Conservation (phyloP, 768 basidiomycete species). For the Tricholoma sp. region DNA sequence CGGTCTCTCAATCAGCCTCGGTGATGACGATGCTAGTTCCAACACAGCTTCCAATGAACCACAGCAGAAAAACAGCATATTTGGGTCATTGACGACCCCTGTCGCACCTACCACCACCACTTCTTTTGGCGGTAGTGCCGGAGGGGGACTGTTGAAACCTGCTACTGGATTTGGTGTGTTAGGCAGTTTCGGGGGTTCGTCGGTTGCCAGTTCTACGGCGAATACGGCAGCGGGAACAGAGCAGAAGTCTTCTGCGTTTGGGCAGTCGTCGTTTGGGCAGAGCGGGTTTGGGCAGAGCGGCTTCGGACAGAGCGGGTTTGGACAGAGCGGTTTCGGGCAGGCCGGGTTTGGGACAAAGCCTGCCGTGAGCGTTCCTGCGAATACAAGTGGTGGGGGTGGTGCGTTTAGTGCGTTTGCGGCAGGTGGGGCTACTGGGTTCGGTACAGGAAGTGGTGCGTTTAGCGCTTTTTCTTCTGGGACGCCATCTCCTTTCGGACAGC, state of each 20-base stretch:
- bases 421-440: constrained; percentile 8
- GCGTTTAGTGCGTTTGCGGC: constrained; percentile 30
- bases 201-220: constrained; percentile 5
- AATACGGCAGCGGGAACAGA: constrained; percentile 1
- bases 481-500: constrained; percentile 1
- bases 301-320: constrained; percentile 21
- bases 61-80: constrained; percentile 21
- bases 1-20: constrained; percentile 29
- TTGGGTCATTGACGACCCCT: constrained; percentile 29
- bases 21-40: constrained; percentile 19
- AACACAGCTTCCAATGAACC: constrained; percentile 13
- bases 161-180: constrained; percentile 44
- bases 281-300: not conserved
- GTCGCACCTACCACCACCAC: constrained; percentile 19
- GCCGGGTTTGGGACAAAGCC: constrained; percentile 14
- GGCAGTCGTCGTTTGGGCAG: constrained; percentile 7
- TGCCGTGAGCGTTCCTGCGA: constrained; percentile 13
- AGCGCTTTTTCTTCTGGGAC: not conserved
- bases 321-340: constrained; percentile 32
- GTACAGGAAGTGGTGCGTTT: not conserved
- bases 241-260: constrained; percentile 16
- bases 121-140: constrained; percentile 12
- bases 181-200: constrained; percentile 20
- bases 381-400: constrained; percentile 15
- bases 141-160: constrained; percentile 29